phyloP scores from a whole-genome alignment of 768 basidiomycete genomes.

The Psilocybe cyanescens region DNA sequence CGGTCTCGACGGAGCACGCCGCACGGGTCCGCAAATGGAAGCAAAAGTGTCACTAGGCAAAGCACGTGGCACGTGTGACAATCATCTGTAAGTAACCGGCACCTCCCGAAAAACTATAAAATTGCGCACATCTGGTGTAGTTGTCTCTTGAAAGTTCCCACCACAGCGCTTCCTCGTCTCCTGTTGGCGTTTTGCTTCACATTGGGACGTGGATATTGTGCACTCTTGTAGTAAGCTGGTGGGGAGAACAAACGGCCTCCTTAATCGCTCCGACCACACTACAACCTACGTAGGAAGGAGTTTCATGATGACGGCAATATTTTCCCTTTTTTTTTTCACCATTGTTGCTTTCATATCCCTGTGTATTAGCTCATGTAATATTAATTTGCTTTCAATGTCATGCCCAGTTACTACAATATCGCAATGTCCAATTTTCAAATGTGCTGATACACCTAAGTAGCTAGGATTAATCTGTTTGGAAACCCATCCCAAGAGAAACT shows the following conservation, averaged over 20 bases:
- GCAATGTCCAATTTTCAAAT: too few species aligned
- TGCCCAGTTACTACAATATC: too few species aligned
- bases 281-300: conserved; percentile 70
- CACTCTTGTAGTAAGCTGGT: conserved; percentile 32
- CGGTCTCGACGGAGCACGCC: background rate
- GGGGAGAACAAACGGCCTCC: conserved; percentile 64
- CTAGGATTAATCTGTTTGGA: too few species aligned
- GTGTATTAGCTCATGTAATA: too few species aligned
- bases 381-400: too few species aligned
- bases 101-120: conserved; percentile 10
- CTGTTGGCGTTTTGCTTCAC: conserved; percentile 66
- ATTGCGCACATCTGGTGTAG: conserved; percentile 3
- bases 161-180: conserved; percentile 49
- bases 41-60: background rate
- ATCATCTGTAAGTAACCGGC: background rate
- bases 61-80: background rate
- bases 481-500: too few species aligned
- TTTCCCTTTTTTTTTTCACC: conserved; percentile 3
- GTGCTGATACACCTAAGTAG: too few species aligned
- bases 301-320: conserved; percentile 86
- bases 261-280: conserved; percentile 86
- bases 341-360: background rate
- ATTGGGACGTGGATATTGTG: conserved; percentile 48
- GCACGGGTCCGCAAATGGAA: background rate
- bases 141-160: conserved; percentile 34